These are phyloP conservation scores for Pseudogymnoascus sp. DNA, from an alignment of 2,329 filamentous ascomycete species.

Conservation along the genomic window DNA sequence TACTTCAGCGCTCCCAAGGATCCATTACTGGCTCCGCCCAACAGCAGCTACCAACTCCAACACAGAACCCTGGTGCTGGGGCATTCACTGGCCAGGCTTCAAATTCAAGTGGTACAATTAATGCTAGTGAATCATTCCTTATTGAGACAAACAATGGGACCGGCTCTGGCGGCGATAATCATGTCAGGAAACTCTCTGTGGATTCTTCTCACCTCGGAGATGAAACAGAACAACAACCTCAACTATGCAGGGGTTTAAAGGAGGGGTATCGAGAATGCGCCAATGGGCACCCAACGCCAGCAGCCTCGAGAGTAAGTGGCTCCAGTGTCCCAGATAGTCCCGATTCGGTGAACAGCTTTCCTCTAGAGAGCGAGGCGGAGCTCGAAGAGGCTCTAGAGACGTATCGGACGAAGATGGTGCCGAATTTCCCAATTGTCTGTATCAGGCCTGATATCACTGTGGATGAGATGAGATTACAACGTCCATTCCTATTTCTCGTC, in stretches of 20 bases:
- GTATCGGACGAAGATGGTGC: conserved; percentile 11
- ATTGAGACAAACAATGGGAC: not conserved
- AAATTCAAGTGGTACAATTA: not conserved
- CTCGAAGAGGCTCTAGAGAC: conserved; percentile 10
- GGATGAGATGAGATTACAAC: not conserved
- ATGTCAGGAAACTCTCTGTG: not conserved
- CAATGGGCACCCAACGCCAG: not conserved
- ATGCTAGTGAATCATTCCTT: not conserved
- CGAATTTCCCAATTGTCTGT: conserved; percentile 12
- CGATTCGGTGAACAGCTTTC: not conserved
- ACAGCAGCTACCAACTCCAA: not conserved
- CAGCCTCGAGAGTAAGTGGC: not conserved
- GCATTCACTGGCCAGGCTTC: not conserved
- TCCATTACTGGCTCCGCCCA: not conserved
- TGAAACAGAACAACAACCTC: not conserved
- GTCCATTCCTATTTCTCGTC: not conserved
- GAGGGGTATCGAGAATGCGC: not conserved
- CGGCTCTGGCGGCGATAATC: not conserved
- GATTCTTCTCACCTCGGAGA: not conserved
- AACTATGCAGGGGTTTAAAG: not conserved
- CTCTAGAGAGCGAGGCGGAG: not conserved
- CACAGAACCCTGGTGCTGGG: not conserved
- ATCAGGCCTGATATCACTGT: not conserved
- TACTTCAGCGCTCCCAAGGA: conserved; percentile 13
- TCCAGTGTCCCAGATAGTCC: not conserved